Base-by-base conservation (phyloP, 2,329 filamentous ascomycete genomes). In the Hawksworthiomyces lignivorus region DNA sequence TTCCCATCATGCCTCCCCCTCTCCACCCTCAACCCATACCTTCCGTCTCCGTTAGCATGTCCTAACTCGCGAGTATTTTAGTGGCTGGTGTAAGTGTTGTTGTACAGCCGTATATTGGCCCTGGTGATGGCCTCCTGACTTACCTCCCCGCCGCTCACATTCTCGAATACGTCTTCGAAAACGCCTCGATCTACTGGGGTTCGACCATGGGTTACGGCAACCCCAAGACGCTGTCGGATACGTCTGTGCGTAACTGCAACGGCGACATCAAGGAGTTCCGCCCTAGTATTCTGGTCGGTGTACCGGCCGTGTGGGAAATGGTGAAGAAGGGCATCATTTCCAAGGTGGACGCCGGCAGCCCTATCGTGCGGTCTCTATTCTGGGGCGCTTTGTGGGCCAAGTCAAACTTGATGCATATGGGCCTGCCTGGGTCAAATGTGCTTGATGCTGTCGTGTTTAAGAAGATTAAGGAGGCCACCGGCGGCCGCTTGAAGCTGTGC, bases 111-210 rank as follows among this genome's bases (percentile, higher is more conserved):
- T 88, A 84, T 59, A 75, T 94, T 48, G 81, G 82, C 20, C 84
- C 84, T 20, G 83, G 83, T 14, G 87, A 94, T 57, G 75, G 77
- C 37, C 70, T 94, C 36, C 71, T 94, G 40, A 84, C 87, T 29
- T 94, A 94, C 60, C 79, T 94, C 3, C 87, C 87, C 5, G 76
- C 88, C 41, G 86, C 87, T 2, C 87, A 94, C 58, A 94, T 94
- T 57, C 76, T 94, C 53, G 87, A 94, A 60, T 90, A 87, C 56
- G 84, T 94, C 51, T 92, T 94, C 57, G 87, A 94, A 65, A 90
- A 89, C 56, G 76, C 84, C 10, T 81, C 79, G 46, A 64, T 94
- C 48, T 88, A 77, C 68, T 94, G 87, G 87, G 87, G 87, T 55
- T 78, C 84, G 43, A 86, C 81, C 42, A 87, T 94, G 82, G 87